phyloP scores from a whole-genome alignment of 139 green algal genomes.

The Nannochloris sp. region DNA sequence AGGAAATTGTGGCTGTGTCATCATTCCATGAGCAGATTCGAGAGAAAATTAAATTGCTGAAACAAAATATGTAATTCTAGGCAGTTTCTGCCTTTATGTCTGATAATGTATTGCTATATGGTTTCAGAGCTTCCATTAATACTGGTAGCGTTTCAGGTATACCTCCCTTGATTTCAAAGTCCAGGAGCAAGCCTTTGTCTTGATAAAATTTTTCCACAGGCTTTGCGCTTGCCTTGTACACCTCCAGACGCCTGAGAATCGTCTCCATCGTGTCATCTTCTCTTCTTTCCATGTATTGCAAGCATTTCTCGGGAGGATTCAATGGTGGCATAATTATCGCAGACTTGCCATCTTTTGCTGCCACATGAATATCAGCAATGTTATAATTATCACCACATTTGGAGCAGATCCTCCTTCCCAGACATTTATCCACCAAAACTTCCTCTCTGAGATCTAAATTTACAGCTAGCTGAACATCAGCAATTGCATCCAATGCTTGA shows the following conservation, averaged over 20 bases:
- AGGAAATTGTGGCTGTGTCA: constrained; percentile 10
- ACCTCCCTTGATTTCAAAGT: constrained; percentile 89
- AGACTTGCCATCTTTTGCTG: constrained; percentile 35
- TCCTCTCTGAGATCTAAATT: constrained; percentile 85
- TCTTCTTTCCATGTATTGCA: constrained; percentile 63
- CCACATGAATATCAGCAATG: constrained; percentile 85
- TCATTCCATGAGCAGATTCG: constrained; percentile 17
- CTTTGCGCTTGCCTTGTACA: constrained; percentile 57
- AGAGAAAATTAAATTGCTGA: constrained; percentile 20
- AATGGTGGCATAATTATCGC: constrained; percentile 89
- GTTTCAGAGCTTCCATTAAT: constrained; percentile 1
- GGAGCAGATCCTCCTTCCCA: constrained; percentile 75
- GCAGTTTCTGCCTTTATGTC: background rate
- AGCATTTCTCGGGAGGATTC: constrained; percentile 61
- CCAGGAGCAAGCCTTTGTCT: constrained; percentile 51
- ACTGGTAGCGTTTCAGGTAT: constrained; percentile 64
- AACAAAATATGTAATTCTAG: constrained; percentile 13
- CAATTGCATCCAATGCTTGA: constrained; percentile 46
- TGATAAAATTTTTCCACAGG: constrained; percentile 86
- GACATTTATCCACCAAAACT: constrained; percentile 87
- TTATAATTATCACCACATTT: constrained; percentile 94
- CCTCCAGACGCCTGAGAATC: constrained; percentile 69
- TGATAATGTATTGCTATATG: background rate
- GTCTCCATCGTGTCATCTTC: constrained; percentile 81
- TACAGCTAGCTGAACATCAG: constrained; percentile 66